A percentile compares a stretch with the other conserved stretches of the same genome.
These are phyloP conservation scores for Emmonsiellopsis sp. DNA, from an alignment of 2,329 filamentous ascomycete genomes.

Conservation along the genomic window DNA sequence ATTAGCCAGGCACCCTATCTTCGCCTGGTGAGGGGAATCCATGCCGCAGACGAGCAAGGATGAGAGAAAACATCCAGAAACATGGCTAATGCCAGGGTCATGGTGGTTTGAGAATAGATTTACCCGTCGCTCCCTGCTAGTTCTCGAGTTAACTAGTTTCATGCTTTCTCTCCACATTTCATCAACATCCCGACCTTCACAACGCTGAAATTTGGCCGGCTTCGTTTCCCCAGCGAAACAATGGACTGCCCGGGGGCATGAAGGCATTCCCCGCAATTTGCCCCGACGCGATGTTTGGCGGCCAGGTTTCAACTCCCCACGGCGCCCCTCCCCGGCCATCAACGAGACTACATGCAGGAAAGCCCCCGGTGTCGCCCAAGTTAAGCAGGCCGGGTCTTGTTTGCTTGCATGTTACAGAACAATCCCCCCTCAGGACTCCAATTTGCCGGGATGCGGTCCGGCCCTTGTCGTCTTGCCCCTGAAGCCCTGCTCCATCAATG, in stretches of 20 bases:
- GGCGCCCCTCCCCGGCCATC: too few relatives aligned
- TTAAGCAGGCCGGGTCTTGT: too few relatives aligned
- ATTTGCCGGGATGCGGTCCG: not conserved
- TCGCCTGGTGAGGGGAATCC: not conserved
- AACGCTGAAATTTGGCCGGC: not conserved
- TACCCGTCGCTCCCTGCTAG: not conserved
- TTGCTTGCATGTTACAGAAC: too few relatives aligned
- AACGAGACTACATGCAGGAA: too few relatives aligned
- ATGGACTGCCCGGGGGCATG: not conserved
- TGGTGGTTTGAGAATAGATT: not conserved
- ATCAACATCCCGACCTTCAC: not conserved
- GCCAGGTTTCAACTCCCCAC: too few relatives aligned
- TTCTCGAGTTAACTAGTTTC: not conserved
- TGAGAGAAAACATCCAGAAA: not conserved
- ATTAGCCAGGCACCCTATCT: not conserved
- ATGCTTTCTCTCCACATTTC: not conserved
- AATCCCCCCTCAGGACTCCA: not conserved
- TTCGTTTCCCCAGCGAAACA: not conserved
- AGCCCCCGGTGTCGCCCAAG: too few relatives aligned
- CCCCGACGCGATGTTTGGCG: not conserved
- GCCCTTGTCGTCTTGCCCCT: not conserved
- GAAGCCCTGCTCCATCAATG: not conserved
- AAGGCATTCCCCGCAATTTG: not conserved
- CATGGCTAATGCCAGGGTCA: not conserved
- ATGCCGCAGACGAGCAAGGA: not conserved